Evolutionary conservation across 257 asterid species (phyloP), one percentile per base, ranked within the genome.

Genomic region (Salvia hispanica): DNA sequence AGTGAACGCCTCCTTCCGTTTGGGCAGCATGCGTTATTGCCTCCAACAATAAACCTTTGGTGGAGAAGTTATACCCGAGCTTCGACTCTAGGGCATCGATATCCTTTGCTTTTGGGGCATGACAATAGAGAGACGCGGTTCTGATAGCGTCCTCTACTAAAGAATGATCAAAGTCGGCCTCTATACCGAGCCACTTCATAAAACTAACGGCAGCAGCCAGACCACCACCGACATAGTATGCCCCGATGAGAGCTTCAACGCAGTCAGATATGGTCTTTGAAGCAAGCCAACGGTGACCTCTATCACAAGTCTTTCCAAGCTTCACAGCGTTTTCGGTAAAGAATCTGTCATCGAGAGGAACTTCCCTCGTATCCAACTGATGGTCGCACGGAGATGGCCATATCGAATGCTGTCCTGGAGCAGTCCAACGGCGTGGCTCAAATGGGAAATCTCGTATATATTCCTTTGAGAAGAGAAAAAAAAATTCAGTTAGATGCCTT

Each of bases 201-300:
- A 88, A 69, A 67, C 79, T 57, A 64, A 88, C 53, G 60, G 97
- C 88, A 47, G 97, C 92, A 66, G 48, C 8, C 71, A 94, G 74
- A 18, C 96, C 99, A 12, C 95, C 95, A 13, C 88, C 93, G 6
- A 91, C 95, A 50, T 81, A 89, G 73, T 88, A 94, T n/a, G 97
- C 96, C 74, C 99, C 99, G 50, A 94, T 87, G 11, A 94, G 88
- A 67, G 99, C 95, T 81, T 94, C 99, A 16, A 88, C 90, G 28
- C 96, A 91, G 69, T 94, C 99, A 0, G 99, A 79, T 75, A 91
- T 73, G 51, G 99, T 91, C 76, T 91, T 94, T 21, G 99, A 94
- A 58, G 69, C 79, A 78, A 94, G 85, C 99, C 99, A 94, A 21
- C 97, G 77, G 57, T 94, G 99, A 13, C 97, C 99, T 74, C 55